These are phyloP conservation scores for Termitomyces eurrhizus DNA, from an alignment of 768 basidiomycete genomes.

Conservation along the genomic window DNA sequence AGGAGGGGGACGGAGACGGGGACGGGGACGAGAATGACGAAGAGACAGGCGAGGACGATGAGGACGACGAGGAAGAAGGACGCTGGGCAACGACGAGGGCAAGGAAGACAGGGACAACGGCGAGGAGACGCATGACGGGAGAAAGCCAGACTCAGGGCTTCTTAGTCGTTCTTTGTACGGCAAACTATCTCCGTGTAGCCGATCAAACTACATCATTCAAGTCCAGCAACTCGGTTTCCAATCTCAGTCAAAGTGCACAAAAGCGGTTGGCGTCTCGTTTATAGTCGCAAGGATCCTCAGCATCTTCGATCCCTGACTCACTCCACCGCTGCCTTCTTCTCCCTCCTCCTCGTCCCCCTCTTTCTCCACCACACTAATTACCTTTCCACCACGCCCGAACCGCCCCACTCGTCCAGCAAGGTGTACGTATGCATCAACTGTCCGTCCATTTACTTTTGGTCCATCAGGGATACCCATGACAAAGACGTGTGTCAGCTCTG, in stretches of 20 bases:
- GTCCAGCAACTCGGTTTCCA: neutral
- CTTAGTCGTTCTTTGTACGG: slow-evolving; percentile 3
- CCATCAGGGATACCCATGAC: slow-evolving; percentile 58
- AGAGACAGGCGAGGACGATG: slow-evolving; percentile 20
- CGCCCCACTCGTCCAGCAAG: slow-evolving; percentile 74
- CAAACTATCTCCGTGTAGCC: slow-evolving; percentile 6
- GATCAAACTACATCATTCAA: slow-evolving; percentile 5
- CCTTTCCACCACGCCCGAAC: slow-evolving; percentile 62
- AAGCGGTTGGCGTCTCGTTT: slow-evolving; percentile 39
- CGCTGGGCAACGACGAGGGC: neutral
- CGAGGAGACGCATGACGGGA: slow-evolving; percentile 12
- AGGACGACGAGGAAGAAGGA: slow-evolving; percentile 17
- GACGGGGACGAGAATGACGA: slow-evolving; percentile 18
- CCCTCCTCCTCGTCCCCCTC: slow-evolving; percentile 24
- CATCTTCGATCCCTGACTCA: slow-evolving; percentile 38
- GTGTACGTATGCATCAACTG: slow-evolving; percentile 63
- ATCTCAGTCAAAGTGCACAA: slow-evolving; percentile 49
- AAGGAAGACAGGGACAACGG: slow-evolving; percentile 15
- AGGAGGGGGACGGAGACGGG: slow-evolving; percentile 29
- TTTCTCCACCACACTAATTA: slow-evolving; percentile 56
- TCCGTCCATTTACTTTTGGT: slow-evolving; percentile 31
- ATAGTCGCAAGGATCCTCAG: slow-evolving; percentile 40
- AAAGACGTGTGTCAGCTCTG: slow-evolving; percentile 71
- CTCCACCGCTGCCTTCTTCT: slow-evolving; percentile 7
- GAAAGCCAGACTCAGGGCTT: neutral